Conservation (phyloP, 345 rosid genomes). For the Eucalyptus cloeziana region DNA sequence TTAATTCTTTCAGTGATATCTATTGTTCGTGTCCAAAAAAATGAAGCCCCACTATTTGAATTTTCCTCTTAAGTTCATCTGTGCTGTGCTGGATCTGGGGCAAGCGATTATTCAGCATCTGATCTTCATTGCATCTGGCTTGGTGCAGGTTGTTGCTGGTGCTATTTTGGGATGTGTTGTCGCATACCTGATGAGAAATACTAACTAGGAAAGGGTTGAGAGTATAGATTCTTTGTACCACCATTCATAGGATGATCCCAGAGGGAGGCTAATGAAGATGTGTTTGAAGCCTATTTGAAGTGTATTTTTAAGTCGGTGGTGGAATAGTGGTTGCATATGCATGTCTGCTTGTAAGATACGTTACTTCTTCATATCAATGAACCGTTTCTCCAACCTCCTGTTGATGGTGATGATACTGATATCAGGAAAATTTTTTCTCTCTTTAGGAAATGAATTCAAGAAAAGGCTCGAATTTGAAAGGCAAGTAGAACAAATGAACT, state of each 20-base stretch:
- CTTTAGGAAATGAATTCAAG: background rate
- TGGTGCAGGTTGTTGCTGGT: slow-evolving; percentile 79
- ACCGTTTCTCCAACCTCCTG: background rate
- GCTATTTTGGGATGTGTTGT: slow-evolving; percentile 66
- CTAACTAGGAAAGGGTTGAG: slow-evolving; percentile 13
- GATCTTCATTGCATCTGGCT: background rate
- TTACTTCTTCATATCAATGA: background rate
- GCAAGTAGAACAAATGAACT: background rate
- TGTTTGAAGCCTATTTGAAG: background rate
- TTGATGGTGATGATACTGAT: background rate
- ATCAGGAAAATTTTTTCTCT: background rate
- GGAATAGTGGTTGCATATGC: background rate
- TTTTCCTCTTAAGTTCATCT: background rate
- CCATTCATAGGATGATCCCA: background rate
- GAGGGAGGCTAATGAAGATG: background rate
- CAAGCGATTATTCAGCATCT: background rate
- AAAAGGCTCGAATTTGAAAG: background rate
- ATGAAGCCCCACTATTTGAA: background rate
- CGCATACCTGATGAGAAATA: slow-evolving; percentile 59
- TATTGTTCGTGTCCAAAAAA: background rate
- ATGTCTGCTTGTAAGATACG: background rate
- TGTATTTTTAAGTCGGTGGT: background rate
- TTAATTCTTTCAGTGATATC: background rate
- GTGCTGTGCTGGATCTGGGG: background rate
- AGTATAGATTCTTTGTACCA: background rate